phyloP scores from a whole-genome alignment of 257 asterid genomes.

The Solanum clarkiae region DNA sequence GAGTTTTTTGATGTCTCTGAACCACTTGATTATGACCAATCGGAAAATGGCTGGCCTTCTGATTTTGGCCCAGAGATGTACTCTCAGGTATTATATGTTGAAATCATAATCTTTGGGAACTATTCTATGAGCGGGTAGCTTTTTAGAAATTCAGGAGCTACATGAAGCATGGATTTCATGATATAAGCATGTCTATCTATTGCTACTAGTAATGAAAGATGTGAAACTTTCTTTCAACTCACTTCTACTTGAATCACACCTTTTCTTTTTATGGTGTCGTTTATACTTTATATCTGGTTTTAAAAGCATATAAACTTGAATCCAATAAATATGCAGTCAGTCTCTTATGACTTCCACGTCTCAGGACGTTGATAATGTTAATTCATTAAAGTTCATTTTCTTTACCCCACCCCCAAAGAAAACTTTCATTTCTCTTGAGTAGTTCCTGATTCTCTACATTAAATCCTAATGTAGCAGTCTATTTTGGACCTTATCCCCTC shows the following conservation, averaged over 20 bases:
- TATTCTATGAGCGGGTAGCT: not conserved
- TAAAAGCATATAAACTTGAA: not conserved
- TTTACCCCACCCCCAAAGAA: not conserved
- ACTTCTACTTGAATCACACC: not conserved
- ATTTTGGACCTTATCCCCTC: not conserved
- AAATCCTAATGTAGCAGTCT: not conserved
- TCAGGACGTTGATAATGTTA: not conserved
- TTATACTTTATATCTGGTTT: not conserved
- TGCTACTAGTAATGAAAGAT: not conserved
- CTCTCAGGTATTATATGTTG: constrained; percentile 49
- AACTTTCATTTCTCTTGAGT: not conserved
- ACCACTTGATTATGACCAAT: constrained; percentile 71
- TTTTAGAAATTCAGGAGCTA: not conserved
- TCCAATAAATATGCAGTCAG: not conserved
- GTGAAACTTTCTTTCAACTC: not conserved
- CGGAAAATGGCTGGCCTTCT: constrained; percentile 71
- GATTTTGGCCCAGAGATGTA: constrained; percentile 49
- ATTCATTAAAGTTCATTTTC: not conserved
- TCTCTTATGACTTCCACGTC: not conserved
- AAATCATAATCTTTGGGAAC: not conserved
- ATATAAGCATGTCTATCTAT: not conserved
- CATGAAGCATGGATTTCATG: not conserved
- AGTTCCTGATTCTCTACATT: not conserved
- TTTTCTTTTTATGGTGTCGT: not conserved
- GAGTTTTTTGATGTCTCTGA: constrained; percentile 93